Evolutionary conservation across 768 basidiomycete genomes (phyloP).

Genomic region (Amanita muscaria): DNA sequence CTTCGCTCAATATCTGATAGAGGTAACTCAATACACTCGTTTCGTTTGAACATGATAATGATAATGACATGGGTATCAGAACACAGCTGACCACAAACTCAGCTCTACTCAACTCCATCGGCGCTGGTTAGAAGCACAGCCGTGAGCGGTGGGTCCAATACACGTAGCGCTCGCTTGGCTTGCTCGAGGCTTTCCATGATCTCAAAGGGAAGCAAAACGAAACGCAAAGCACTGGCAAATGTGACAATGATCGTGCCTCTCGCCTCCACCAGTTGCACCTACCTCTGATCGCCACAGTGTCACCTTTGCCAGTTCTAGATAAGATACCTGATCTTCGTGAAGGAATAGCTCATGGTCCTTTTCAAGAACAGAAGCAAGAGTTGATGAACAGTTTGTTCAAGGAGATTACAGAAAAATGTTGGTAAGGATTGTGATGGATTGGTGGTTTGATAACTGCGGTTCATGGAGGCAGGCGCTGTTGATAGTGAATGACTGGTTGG

Average conservation of each 20-base stretch:
- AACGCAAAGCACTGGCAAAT: slow-evolving; percentile 8
- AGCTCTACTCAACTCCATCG: slow-evolving; percentile 59
- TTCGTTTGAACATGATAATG: not conserved
- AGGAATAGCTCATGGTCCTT: slow-evolving; percentile 15
- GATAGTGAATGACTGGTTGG: no score
- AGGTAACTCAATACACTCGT: slow-evolving; percentile 35
- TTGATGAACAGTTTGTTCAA: slow-evolving; percentile 52
- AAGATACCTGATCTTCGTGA: slow-evolving; percentile 35
- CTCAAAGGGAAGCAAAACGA: slow-evolving; percentile 15
- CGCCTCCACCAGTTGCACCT: slow-evolving; percentile 49
- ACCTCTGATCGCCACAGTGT: slow-evolving; percentile 56
- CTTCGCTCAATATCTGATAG: slow-evolving; percentile 62
- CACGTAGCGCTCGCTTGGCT: slow-evolving; percentile 47
- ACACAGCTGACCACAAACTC: slow-evolving; percentile 52
- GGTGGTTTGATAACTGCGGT: slow-evolving; percentile 55
- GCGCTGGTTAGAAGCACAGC: slow-evolving; percentile 55
- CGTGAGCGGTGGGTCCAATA: no score
- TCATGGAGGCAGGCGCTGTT: not conserved
- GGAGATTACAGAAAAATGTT: slow-evolving; percentile 53
- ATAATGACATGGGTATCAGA: slow-evolving; percentile 38
- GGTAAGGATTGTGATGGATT: slow-evolving; percentile 57
- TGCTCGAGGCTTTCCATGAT: slow-evolving; percentile 39
- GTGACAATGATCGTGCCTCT: slow-evolving; percentile 1
- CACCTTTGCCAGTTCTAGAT: slow-evolving; percentile 49
- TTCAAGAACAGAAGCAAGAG: slow-evolving; percentile 25